phyloP scores from a whole-genome alignment of 495 filamentous ascomycete species.

The Penicillium steckii region DNA sequence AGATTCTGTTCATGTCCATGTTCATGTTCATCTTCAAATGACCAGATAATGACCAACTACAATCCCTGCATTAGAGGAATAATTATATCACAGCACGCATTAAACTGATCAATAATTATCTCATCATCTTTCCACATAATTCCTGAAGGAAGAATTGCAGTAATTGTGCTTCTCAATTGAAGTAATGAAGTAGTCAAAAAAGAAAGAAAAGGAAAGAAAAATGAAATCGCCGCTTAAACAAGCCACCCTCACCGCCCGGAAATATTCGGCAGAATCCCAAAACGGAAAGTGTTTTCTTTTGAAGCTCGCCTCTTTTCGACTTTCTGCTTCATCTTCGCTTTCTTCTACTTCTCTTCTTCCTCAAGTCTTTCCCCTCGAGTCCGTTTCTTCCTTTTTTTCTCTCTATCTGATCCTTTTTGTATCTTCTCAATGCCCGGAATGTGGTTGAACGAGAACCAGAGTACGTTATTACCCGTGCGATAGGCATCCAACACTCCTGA shows the following conservation, averaged over 20 bases:
- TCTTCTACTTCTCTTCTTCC: no score
- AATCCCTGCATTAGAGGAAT: no score
- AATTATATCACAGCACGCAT: no score
- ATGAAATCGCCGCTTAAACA: neutral
- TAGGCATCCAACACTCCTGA: neutral
- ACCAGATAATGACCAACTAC: no score
- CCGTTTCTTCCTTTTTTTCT: neutral
- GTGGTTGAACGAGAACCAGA: conserved; percentile 96
- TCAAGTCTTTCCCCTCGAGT: neutral
- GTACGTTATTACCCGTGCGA: conserved; percentile 49
- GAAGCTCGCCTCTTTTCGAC: neutral
- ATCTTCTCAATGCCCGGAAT: conserved; percentile 61
- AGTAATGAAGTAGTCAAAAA: neutral
- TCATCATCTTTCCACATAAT: neutral
- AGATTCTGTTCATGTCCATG: no score
- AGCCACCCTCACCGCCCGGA: neutral
- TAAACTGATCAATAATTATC: no score
- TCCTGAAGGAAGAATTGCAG: no score
- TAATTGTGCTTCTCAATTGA: no score
- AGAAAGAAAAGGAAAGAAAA: neutral
- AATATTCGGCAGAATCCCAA: neutral
- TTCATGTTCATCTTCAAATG: no score
- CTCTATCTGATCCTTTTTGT: neutral
- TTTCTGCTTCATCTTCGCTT: neutral
- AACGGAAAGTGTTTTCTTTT: neutral